Evolutionary conservation across 306 rosid genomes (phyloP).

Genomic region (Benincasa hispida): DNA sequence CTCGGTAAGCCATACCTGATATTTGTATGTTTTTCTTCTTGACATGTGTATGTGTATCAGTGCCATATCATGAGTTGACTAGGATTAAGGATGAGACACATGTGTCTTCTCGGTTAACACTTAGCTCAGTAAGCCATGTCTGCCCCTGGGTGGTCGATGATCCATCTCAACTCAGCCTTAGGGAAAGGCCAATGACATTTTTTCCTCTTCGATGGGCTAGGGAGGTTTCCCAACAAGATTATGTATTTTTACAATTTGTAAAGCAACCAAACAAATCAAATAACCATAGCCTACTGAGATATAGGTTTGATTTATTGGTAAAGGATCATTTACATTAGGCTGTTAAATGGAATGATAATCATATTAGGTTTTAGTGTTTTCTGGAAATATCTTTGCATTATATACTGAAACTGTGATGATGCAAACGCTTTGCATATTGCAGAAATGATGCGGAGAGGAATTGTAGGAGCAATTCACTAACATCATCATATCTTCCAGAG

Average conservation of each 20-base stretch:
- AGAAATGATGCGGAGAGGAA: conserved; percentile 71
- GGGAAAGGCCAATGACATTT: neutral
- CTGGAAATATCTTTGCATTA: conserved; percentile 2
- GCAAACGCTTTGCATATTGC: conserved; percentile 18
- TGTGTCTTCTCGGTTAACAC: neutral
- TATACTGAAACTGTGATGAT: conserved; percentile 13
- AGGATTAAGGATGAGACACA: no score
- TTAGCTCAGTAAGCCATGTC: no score
- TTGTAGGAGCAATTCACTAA: conserved; percentile 37
- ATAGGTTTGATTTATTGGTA: neutral
- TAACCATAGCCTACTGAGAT: neutral
- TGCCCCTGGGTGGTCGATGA: neutral
- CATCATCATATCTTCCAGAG: conserved; percentile 40
- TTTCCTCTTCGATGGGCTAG: neutral
- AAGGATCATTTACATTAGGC: neutral
- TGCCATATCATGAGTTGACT: no score
- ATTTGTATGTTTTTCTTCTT: neutral
- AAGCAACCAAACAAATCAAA: neutral
- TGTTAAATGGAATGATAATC: neutral
- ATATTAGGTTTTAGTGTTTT: neutral
- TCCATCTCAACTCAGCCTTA: neutral
- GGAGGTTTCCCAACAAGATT: neutral
- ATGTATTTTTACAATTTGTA: neutral
- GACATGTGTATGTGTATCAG: no score
- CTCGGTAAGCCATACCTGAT: no score